Base-by-base conservation (phyloP, 164 flowering plant species). In the Magnolia changhungtana region DNA sequence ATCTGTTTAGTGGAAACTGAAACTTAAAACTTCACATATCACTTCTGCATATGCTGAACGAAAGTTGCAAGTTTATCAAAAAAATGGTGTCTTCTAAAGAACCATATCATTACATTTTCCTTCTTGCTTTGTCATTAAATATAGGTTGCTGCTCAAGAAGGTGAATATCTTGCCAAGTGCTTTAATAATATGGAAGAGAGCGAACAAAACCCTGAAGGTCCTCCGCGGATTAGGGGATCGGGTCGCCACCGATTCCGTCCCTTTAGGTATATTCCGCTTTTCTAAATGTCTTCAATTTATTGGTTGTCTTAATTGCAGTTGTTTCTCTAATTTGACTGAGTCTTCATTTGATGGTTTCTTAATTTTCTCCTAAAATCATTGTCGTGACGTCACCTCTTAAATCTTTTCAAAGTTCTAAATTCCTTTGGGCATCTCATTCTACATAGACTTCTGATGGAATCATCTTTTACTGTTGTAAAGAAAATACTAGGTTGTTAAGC, bases 81-180 rank as follows among this genome's bases (percentile, higher is more conserved):
- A 24, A 24, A 24, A 24, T 24, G 27, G 50, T 14, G 29, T 31
- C 71, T 68, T 68, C 50, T 65, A 20, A 16, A 13, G 10, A 9
- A 24, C 11, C 21, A 20, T 65, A 21, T 21, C 68, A 8, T 65
- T 23, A 65, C 29, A 65, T 65, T 16, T 8, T 29, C 61, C 14
- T 68, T 68, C 71, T 20, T 68, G 50, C 5, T 31, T 24, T 68
- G 27, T 14, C 49, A 29, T 31, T 68, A 37, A 37, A 37, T 37
- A 31, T 85, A 93, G 98, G 98, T 93, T 85, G 95, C 96, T 29
- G 85, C 95, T 79, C 98, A 93, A 85, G 91, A 93, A 86, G 96
- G 96, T 37, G 77, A 78, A 10, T 93, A 93, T 76, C 92, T 93
- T 71, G 95, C 95, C 16, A 78, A 84, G 37, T 93, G 98, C 80